These are phyloP conservation scores for Aspergillus sp. DNA, from an alignment of 2,329 filamentous ascomycete species.

Conservation along the genomic window DNA sequence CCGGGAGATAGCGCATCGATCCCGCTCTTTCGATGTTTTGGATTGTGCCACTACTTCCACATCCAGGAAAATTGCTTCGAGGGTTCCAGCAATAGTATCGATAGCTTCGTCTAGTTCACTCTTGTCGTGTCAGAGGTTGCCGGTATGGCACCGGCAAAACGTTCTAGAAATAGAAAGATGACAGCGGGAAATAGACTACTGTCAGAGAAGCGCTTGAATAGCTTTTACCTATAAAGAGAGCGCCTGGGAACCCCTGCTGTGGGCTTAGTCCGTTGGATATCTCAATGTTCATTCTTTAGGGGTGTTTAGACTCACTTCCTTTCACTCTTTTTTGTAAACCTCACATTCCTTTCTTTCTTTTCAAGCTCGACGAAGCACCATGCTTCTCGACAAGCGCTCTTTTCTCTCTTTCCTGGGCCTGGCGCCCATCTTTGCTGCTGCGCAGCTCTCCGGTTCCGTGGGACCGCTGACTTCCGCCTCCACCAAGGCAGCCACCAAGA, in stretches of 20 bases:
- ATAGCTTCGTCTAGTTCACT: background rate
- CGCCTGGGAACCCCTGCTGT: background rate
- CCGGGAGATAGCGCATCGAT: conserved; percentile 3
- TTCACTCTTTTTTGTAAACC: background rate
- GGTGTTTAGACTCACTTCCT: background rate
- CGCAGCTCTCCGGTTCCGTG: conserved; percentile 46
- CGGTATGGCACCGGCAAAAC: background rate
- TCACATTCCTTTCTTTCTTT: background rate
- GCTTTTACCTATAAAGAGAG: background rate
- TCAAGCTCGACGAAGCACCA: conserved; percentile 3
- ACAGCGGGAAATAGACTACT: background rate
- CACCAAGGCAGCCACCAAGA: conserved; percentile 47
- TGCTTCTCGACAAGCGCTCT: conserved; percentile 12
- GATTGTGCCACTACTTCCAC: background rate
- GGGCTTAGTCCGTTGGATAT: background rate
- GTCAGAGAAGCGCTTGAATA: background rate
- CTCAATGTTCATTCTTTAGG: conserved; percentile 1
- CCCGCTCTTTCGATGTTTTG: background rate
- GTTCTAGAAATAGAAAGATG: background rate
- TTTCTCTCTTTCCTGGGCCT: conserved; percentile 22
- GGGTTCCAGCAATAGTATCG: background rate
- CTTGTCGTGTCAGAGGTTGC: background rate
- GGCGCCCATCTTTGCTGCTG: conserved; percentile 30
- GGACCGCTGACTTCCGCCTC: conserved; percentile 48
- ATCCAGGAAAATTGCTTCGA: background rate